Evolutionary conservation across 2,329 filamentous ascomycete genomes (phyloP).

Genomic region (Ascochyta clinopodiicola): DNA sequence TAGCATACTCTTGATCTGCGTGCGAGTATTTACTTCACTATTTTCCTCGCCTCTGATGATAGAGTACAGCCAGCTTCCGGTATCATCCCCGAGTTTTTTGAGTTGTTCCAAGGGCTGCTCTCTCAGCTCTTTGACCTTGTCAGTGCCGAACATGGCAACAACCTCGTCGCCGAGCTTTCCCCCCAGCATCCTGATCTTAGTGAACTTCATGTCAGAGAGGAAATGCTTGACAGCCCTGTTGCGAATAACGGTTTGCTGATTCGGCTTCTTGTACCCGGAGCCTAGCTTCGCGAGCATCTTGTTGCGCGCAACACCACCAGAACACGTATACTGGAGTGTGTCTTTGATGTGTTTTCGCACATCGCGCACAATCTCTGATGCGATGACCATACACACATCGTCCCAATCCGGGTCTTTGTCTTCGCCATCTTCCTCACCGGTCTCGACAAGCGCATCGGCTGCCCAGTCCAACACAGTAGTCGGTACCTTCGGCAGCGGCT

Average conservation of each 20-base stretch:
- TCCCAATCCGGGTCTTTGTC: constrained; percentile 93
- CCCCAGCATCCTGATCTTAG: constrained; percentile 92
- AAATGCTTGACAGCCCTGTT: constrained; percentile 83
- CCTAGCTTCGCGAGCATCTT: constrained; percentile 96
- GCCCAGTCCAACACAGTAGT: constrained; percentile 81
- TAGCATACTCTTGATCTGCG: constrained; percentile 96
- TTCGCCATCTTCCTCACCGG: constrained; percentile 76
- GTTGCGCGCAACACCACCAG: constrained; percentile 85
- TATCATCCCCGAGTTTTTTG: constrained; percentile 80
- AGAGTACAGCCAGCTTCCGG: constrained; percentile 83
- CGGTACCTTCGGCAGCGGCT: constrained; percentile 74
- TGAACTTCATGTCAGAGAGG: constrained; percentile 85
- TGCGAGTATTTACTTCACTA: constrained; percentile 88
- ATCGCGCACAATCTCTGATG: constrained; percentile 83
- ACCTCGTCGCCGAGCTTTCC: constrained; percentile 93
- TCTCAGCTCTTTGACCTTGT: constrained; percentile 77
- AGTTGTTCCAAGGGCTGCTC: constrained; percentile 76
- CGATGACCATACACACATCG: constrained; percentile 85
- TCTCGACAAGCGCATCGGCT: constrained; percentile 79
- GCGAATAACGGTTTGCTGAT: constrained; percentile 91
- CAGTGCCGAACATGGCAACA: constrained; percentile 79
- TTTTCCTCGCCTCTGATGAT: constrained; percentile 84
- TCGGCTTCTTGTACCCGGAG: constrained; percentile 89
- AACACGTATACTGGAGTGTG: constrained; percentile 85
- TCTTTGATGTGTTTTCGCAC: constrained; percentile 74